Evolutionary conservation across 1,284 basidiomycete species (phyloP).

Genomic region (Ustilago crameri): DNA sequence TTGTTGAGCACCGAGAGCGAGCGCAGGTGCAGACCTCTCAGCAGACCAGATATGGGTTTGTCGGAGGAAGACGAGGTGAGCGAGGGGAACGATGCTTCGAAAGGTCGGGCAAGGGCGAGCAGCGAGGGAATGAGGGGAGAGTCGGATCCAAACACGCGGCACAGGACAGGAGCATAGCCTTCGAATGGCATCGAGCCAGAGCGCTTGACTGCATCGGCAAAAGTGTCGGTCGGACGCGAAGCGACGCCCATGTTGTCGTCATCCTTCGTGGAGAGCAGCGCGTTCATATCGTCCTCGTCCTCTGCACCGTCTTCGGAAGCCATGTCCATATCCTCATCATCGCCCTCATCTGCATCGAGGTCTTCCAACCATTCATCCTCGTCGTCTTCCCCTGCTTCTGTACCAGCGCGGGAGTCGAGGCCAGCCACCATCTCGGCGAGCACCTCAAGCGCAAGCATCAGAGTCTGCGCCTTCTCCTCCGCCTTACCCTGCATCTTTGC

Average conservation of each 20-base stretch:
- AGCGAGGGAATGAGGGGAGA: conserved; percentile 25
- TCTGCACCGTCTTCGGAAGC: conserved; percentile 8
- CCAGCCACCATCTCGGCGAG: conserved; percentile 55
- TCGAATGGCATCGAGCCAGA: conserved; percentile 29
- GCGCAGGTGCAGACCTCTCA: conserved; percentile 46
- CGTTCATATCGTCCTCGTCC: conserved; percentile 11
- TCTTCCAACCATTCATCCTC: conserved; percentile 38
- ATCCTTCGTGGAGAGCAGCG: conserved; percentile 4
- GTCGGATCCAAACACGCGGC: conserved; percentile 1
- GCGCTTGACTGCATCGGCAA: conserved; percentile 44
- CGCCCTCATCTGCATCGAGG: conserved; percentile 26
- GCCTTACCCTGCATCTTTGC: conserved; percentile 45
- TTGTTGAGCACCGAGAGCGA: conserved; percentile 61
- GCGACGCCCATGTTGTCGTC: conserved; percentile 28
- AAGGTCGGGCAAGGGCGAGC: conserved; percentile 40
- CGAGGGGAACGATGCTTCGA: conserved; percentile 44
- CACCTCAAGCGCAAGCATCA: conserved; percentile 59
- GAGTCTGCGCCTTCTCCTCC: conserved; percentile 50
- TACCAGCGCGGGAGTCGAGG: conserved; percentile 22
- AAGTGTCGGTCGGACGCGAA: conserved; percentile 14
- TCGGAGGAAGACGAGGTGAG: conserved; percentile 11
- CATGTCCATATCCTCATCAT: conserved; percentile 23
- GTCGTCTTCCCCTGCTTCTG: conserved; percentile 12
- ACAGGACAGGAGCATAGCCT: conserved; percentile 28
- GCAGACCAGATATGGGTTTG: conserved; percentile 9